Conservation (phyloP, 1,284 basidiomycete genomes). For the Ceratobasidium sp. region DNA sequence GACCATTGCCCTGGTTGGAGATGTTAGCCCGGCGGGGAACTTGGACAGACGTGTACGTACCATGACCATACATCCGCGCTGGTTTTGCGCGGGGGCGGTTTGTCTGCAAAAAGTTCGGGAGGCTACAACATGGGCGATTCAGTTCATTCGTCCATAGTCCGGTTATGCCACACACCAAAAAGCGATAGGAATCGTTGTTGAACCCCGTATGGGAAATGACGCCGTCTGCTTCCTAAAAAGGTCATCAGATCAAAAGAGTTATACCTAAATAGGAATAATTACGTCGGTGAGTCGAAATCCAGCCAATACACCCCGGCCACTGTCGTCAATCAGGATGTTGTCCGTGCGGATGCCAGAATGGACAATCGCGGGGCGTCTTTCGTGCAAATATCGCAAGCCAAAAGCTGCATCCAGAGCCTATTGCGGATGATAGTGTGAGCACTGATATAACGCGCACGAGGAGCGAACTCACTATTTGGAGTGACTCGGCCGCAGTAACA, state of each 20-base stretch:
- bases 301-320: not conserved
- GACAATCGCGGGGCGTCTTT: slow-evolving; percentile 1
- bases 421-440: not conserved
- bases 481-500: not conserved
- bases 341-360: slow-evolving; percentile 1
- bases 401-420: slow-evolving; percentile 14
- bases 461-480: not conserved
- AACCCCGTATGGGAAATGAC: not conserved
- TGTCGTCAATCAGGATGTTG: slow-evolving; percentile 15
- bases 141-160: not conserved
- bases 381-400: slow-evolving; percentile 17
- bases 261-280: not conserved
- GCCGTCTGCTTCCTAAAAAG: not conserved
- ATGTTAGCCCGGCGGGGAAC: not conserved
- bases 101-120: not conserved
- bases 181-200: not conserved
- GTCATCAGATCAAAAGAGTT: too few relatives aligned
- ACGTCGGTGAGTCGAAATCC: slow-evolving; percentile 21
- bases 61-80: slow-evolving; percentile 1
- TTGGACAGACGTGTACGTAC: not conserved
- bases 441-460: not conserved
- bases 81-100: not conserved
- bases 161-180: not conserved
- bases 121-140: not conserved
- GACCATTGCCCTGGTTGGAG: not conserved